Evolutionary conservation across 441 rosid genomes (phyloP).

Genomic region (Omphalea diandra): DNA sequence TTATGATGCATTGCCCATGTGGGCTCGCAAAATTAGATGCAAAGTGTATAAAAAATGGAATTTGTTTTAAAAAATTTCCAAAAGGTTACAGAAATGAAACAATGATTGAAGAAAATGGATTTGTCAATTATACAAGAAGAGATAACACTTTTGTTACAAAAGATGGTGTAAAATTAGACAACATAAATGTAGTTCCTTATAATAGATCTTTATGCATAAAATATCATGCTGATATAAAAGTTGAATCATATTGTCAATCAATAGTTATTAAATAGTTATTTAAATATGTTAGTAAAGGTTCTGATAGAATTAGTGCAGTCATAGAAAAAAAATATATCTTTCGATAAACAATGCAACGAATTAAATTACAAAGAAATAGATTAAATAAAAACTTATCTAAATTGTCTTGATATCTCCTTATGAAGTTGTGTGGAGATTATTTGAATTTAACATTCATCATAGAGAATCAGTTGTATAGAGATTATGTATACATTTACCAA

Average conservation of each 20-base stretch:
- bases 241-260: not conserved
- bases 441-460: not conserved
- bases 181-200: constrained; percentile 14
- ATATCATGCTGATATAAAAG: constrained; percentile 22
- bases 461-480: not conserved
- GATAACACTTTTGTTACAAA: not conserved
- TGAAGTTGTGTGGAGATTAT: not conserved
- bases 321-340: not conserved
- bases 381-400: not conserved
- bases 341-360: not conserved
- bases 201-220: not conserved
- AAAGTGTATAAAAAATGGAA: not conserved
- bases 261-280: not conserved
- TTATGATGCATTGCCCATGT: not conserved
- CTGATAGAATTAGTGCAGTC: not conserved
- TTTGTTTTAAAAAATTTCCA: not conserved
- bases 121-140: not conserved
- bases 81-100: not conserved
- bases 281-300: not conserved
- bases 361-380: not conserved
- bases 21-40: not conserved
- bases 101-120: not conserved
- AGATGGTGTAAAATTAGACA: not conserved
- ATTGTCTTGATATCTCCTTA: not conserved
- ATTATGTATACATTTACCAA: not conserved